Evolutionary conservation across 192 early-diverging fungal species (phyloP).

Genomic region (Backusella morwellensis): DNA sequence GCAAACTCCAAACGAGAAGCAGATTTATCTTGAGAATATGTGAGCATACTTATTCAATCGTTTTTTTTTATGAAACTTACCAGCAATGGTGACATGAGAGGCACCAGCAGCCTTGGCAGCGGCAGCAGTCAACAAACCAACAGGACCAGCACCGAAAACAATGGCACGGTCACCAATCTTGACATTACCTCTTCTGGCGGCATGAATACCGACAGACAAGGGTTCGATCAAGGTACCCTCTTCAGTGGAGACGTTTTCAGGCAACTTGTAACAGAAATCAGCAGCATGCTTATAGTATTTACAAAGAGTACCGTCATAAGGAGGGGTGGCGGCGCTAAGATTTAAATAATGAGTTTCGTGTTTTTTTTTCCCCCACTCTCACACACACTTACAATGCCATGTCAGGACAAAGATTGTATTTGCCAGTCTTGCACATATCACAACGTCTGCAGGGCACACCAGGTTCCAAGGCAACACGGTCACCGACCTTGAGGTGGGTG

Average conservation of each 20-base stretch:
- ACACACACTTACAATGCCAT: constrained; percentile 39
- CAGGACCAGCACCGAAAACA: constrained; percentile 48
- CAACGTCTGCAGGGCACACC: constrained; percentile 37
- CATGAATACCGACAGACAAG: constrained; percentile 42
- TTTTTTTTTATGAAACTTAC: constrained; percentile 16
- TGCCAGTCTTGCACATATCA: constrained; percentile 35
- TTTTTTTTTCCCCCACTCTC: background rate
- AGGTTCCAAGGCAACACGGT: constrained; percentile 45
- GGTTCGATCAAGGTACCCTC: constrained; percentile 47
- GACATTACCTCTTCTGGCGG: constrained; percentile 32
- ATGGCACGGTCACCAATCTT: constrained; percentile 36
- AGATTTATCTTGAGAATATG: constrained; percentile 21
- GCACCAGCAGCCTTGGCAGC: constrained; percentile 44
- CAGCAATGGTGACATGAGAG: constrained; percentile 36
- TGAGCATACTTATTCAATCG: background rate
- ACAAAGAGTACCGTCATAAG: constrained; percentile 43
- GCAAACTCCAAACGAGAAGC: constrained; percentile 37
- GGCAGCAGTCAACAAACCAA: constrained; percentile 41
- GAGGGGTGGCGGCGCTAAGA: constrained; percentile 42
- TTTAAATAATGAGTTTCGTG: background rate
- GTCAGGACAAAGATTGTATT: constrained; percentile 42
- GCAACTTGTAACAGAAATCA: constrained; percentile 46
- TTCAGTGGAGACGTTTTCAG: constrained; percentile 36
- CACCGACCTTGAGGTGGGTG: constrained; percentile 42
- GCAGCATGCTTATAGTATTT: constrained; percentile 42